Evolutionary conservation across 1,139 yeast species (phyloP).

Genomic region (Suhomyces chickasaworum): DNA sequence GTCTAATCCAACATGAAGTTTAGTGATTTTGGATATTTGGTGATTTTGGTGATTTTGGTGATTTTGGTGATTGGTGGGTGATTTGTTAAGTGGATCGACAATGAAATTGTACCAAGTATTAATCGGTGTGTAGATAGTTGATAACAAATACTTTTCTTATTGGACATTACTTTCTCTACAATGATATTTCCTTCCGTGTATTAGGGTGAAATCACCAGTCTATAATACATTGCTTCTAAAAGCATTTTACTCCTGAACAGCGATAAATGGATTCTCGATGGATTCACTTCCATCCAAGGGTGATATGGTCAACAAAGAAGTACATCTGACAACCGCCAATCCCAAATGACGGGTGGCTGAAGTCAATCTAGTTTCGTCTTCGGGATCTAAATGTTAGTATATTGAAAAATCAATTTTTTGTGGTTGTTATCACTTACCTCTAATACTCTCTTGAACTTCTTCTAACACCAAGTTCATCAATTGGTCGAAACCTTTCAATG

Average conservation of each 20-base stretch:
- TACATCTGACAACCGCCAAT: conserved; percentile 84
- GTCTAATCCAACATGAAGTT: too few species aligned
- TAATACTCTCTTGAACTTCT: conserved; percentile 69
- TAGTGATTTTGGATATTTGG: too few species aligned
- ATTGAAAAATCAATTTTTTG: background rate
- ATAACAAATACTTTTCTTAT: too few species aligned
- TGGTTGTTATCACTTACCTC: conserved; percentile 41
- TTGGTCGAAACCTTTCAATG: conserved; percentile 86
- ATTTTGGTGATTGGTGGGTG: too few species aligned
- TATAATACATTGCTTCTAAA: conserved; percentile 14
- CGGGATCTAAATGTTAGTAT: conserved; percentile 53
- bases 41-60: too few species aligned
- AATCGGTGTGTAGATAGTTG: too few species aligned
- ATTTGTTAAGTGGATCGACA: too few species aligned
- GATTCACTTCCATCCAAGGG: conserved; percentile 83
- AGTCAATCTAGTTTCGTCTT: conserved; percentile 53
- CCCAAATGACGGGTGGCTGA: conserved; percentile 58
- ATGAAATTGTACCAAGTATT: too few species aligned
- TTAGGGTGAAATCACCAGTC: conserved; percentile 2
- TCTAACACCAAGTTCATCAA: conserved; percentile 92
- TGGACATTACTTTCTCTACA: background rate
- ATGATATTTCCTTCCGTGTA: background rate
- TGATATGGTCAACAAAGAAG: conserved; percentile 74
- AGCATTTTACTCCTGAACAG: conserved; percentile 16
- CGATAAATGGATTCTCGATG: conserved; percentile 69